A percentile compares a stretch with the other conserved stretches of the same genome.
Conservation (phyloP, 345 rosid genomes). For the Salix dunnii region DNA sequence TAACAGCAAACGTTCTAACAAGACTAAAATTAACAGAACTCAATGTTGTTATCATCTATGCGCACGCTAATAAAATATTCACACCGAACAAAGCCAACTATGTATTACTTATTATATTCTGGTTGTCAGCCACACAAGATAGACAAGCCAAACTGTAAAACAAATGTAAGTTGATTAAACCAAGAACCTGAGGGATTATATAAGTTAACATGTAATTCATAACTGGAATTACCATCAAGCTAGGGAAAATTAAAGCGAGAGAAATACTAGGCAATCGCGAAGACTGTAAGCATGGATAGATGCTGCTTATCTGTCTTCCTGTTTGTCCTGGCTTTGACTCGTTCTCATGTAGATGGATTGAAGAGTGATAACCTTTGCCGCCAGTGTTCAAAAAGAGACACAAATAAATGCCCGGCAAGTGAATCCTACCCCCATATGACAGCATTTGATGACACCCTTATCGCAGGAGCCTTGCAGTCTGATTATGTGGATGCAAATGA, state of each 20-base stretch:
- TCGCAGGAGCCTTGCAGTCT: conserved; percentile 41
- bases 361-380: conserved; percentile 39
- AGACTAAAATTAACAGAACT: background rate
- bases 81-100: background rate
- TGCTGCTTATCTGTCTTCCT: background rate
- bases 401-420: conserved; percentile 36
- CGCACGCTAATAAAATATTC: background rate
- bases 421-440: conserved; percentile 50
- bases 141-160: background rate
- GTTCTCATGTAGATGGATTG: conserved; percentile 3
- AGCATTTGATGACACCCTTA: conserved; percentile 32
- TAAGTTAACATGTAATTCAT: background rate
- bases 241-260: background rate
- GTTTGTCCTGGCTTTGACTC: conserved; percentile 9
- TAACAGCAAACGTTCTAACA: no score
- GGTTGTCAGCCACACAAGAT: conserved; percentile 1
- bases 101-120: background rate
- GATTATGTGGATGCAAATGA: conserved; percentile 32
- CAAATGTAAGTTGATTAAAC: conserved; percentile 11
- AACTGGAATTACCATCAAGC: no score
- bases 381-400: conserved; percentile 34
- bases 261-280: background rate
- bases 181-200: background rate
- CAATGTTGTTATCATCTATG: background rate
- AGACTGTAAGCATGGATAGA: conserved; percentile 11